phyloP scores from a whole-genome alignment of 2,329 filamentous ascomycete genomes.

The Xylaria sp. region DNA sequence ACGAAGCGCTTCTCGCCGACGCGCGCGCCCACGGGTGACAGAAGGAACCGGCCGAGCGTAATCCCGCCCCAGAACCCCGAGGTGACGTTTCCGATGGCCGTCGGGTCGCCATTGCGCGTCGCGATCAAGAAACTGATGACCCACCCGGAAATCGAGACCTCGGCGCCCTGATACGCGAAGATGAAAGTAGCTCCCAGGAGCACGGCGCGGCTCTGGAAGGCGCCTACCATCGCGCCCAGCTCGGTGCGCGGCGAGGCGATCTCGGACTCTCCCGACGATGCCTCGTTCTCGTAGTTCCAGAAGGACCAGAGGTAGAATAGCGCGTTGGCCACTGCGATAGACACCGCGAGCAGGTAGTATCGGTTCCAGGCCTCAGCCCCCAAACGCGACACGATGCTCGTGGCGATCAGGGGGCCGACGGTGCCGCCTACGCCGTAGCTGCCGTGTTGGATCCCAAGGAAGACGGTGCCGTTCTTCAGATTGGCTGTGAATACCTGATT shows the following conservation, averaged over 20 bases:
- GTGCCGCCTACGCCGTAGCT: slow-evolving; percentile 70
- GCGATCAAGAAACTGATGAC: slow-evolving; percentile 84
- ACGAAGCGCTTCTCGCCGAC: slow-evolving; percentile 76
- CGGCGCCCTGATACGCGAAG: slow-evolving; percentile 84
- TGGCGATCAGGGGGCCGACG: slow-evolving; percentile 75
- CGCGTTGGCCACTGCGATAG: slow-evolving; percentile 62
- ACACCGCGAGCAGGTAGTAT: slow-evolving; percentile 74
- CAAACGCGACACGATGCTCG: slow-evolving; percentile 66
- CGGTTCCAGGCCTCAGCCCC: slow-evolving; percentile 66
- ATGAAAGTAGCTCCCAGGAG: slow-evolving; percentile 80
- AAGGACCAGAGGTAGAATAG: slow-evolving; percentile 70
- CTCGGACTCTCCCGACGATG: slow-evolving; percentile 36
- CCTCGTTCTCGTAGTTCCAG: slow-evolving; percentile 70
- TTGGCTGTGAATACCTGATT: slow-evolving; percentile 55
- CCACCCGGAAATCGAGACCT: slow-evolving; percentile 86
- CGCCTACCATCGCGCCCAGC: slow-evolving; percentile 53
- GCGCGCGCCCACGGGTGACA: slow-evolving; percentile 68
- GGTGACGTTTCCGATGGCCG: slow-evolving; percentile 79
- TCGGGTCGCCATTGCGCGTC: slow-evolving; percentile 71
- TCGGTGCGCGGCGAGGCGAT: slow-evolving; percentile 27
- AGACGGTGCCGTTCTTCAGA: slow-evolving; percentile 57
- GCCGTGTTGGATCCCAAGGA: slow-evolving; percentile 69
- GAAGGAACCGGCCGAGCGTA: slow-evolving; percentile 74
- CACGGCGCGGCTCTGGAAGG: slow-evolving; percentile 62
- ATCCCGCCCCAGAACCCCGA: slow-evolving; percentile 76